phyloP scores from a whole-genome alignment of 2,329 filamentous ascomycete genomes.

The Nemania abortiva region DNA sequence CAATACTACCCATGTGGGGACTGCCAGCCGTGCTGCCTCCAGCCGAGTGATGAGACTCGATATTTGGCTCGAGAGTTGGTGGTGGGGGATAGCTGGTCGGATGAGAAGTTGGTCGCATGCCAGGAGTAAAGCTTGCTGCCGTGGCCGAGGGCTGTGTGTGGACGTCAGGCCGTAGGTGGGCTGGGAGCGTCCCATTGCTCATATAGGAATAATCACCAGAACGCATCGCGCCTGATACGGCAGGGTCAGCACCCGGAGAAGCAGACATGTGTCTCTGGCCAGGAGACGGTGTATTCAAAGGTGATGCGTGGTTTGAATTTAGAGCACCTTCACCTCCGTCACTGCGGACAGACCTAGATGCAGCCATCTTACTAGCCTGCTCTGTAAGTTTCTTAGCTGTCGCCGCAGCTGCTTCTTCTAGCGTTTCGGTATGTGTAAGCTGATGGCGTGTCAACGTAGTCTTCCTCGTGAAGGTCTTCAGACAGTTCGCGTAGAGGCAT shows the following conservation, averaged over 20 bases:
- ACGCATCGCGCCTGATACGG: constrained; percentile 75
- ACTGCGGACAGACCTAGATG: constrained; percentile 66
- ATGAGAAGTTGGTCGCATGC: constrained; percentile 83
- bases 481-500: constrained; percentile 96
- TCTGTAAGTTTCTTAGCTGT: constrained; percentile 86
- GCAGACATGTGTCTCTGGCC: constrained; percentile 82
- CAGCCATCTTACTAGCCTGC: constrained; percentile 51
- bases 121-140: constrained; percentile 71
- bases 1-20: constrained; percentile 83
- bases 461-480: constrained; percentile 97
- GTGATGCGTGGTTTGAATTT: constrained; percentile 78
- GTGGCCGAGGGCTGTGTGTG: constrained; percentile 75
- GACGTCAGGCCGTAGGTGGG: constrained; percentile 83
- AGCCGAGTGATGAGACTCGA: constrained; percentile 78
- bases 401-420: constrained; percentile 91
- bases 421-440: constrained; percentile 93
- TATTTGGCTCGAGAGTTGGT: constrained; percentile 85
- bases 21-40: constrained; percentile 80
- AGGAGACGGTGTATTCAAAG: constrained; percentile 84
- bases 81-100: constrained; percentile 85
- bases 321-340: constrained; percentile 73
- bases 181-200: constrained; percentile 81
- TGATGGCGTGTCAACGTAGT: constrained; percentile 96
- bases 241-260: constrained; percentile 82
- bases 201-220: constrained; percentile 83